These are phyloP conservation scores for Coniochaeta ligniaria DNA, from an alignment of 2,329 filamentous ascomycete genomes.

Conservation along the genomic window DNA sequence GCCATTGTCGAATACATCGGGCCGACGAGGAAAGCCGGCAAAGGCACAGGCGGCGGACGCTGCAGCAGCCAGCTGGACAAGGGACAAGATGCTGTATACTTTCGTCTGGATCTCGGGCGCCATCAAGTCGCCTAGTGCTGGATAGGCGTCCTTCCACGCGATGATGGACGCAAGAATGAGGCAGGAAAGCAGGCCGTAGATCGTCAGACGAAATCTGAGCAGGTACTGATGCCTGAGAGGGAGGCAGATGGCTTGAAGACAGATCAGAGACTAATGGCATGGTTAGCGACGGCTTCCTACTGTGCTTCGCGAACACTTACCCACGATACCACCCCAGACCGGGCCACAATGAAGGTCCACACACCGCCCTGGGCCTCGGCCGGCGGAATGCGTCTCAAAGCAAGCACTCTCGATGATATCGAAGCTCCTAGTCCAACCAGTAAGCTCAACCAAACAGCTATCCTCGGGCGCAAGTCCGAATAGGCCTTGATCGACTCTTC, in stretches of 20 bases:
- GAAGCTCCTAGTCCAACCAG: conserved; percentile 17
- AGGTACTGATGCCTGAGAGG: conserved; percentile 18
- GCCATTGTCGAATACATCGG: conserved; percentile 22
- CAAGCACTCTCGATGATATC: conserved; percentile 14
- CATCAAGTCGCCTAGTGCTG: conserved; percentile 12
- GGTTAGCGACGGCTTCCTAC: background rate
- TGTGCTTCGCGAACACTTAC: conserved; percentile 5
- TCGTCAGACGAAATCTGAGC: conserved; percentile 17
- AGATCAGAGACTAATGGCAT: conserved; percentile 13
- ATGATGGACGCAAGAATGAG: conserved; percentile 14
- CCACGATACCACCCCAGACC: conserved; percentile 15
- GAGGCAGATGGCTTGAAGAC: conserved; percentile 19
- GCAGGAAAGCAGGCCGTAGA: conserved; percentile 18
- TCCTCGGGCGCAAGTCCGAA: conserved; percentile 18
- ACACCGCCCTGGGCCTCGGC: background rate
- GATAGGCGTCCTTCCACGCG: conserved; percentile 17
- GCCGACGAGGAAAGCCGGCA: conserved; percentile 22
- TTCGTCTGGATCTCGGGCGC: conserved; percentile 2
- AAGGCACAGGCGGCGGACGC: conserved; percentile 16
- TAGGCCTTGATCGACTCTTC: conserved; percentile 22
- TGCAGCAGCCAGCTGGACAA: conserved; percentile 16
- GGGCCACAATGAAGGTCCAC: conserved; percentile 8
- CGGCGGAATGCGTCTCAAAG: background rate
- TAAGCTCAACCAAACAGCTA: conserved; percentile 16
- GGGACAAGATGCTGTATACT: conserved; percentile 13